Evolutionary conservation across 1,284 basidiomycete species (phyloP), one percentile per base, ranked within the genome.

Genomic region (Salmacisia buchloeana): DNA sequence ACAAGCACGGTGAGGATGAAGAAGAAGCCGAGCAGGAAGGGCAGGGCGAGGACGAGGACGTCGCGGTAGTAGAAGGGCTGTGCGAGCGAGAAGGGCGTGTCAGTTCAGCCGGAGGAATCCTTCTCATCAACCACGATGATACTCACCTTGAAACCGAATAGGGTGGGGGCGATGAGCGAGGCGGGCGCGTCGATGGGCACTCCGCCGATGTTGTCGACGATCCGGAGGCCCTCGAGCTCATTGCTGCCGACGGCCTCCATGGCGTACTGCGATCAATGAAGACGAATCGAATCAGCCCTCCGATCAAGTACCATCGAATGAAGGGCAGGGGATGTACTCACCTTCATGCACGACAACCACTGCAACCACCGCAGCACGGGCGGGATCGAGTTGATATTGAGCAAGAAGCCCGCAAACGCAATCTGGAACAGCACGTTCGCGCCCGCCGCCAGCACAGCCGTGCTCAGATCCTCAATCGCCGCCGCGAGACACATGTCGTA

Each of bases 371-470:
- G 36, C n/a, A 75, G 64, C 7, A 66, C 72, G 0, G 27, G 29
- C 2, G 68, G 63, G 23, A 75, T 66, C 31, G 67, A 61, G 38
- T 69, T 64, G 21, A 75, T 46, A 46, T 72, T 72, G 58, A 75
- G 62, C 61, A 75, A 27, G 63, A 75, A 75, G 18, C 74, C 74
- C 3, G 67, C 72, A 33, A 74, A 72, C 1, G 65, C 72, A 13
- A 75, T 66, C 62, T 75, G 70, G 69, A 75, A 73, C 25, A 75
- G 63, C 46, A 74, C 66, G 38, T 66, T 68, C 4, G 67, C n/a
- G 12, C 69, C 69, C 1, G 65, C 70, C 2, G 68, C 54, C 2
- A 75, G 64, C 54, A 74, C 69, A 7, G 70, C 64, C 2, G 67
- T 52, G n/a, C 67, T 69, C 2, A 72, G 45, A 38, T 75, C 69